phyloP scores from a whole-genome alignment of 2,329 filamentous ascomycete species.

The Cladosporium phlei region DNA sequence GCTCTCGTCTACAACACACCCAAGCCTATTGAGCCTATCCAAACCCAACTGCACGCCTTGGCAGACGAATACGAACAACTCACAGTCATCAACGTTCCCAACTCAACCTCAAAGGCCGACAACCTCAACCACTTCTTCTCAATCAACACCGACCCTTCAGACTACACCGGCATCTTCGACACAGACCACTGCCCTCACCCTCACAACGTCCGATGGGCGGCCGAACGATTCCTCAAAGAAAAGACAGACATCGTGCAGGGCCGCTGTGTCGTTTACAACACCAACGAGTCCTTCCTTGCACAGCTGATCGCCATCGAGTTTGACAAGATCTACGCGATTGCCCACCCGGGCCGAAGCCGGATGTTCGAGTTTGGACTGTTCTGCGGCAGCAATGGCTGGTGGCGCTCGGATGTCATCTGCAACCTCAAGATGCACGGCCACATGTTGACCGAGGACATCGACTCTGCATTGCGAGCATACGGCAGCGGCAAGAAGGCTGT shows the following conservation, averaged over 20 bases:
- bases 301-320: constrained; percentile 48
- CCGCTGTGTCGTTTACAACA: constrained; percentile 47
- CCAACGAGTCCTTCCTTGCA: constrained; percentile 40
- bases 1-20: constrained; percentile 47
- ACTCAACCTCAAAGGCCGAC: constrained; percentile 48
- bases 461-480: constrained; percentile 45
- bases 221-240: constrained; percentile 42
- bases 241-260: constrained; percentile 48
- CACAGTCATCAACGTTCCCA: constrained; percentile 44
- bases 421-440: constrained; percentile 47
- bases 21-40: constrained; percentile 42
- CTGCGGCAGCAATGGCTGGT: constrained; percentile 48
- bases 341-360: constrained; percentile 44
- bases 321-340: constrained; percentile 50
- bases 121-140: constrained; percentile 48
- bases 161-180: constrained; percentile 47
- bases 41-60: constrained; percentile 39
- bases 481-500: constrained; percentile 41
- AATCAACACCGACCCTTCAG: constrained; percentile 38
- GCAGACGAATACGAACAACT: constrained; percentile 37
- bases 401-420: constrained; percentile 41
- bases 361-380: constrained; percentile 48
- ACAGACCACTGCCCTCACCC: constrained; percentile 50
- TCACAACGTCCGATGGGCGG: constrained; percentile 45
- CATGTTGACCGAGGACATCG: constrained; percentile 50